Evolutionary conservation across 257 asterid genomes (phyloP).

Genomic region (Solanum virginianum): DNA sequence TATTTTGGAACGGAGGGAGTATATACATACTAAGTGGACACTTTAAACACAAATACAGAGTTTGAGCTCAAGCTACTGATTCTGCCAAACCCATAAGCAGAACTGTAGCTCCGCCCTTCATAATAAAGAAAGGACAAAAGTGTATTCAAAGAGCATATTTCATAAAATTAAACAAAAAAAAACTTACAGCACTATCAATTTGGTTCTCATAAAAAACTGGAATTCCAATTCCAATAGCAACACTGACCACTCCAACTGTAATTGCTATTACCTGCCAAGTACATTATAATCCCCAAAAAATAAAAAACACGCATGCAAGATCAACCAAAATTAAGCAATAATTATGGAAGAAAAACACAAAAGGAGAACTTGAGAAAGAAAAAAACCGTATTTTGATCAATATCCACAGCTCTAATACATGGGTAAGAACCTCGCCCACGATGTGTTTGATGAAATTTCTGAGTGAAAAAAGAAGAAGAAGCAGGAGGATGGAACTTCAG

Average conservation of each 20-base stretch:
- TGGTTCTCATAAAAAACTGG: conserved; percentile 86
- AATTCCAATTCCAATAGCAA: conserved; percentile 87
- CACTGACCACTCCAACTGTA: conserved; percentile 67
- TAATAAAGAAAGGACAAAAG: neutral
- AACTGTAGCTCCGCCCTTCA: neutral
- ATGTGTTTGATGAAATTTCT: conserved; percentile 21
- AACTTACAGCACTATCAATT: conserved; percentile 73
- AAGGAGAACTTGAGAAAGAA: neutral
- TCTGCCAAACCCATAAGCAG: neutral
- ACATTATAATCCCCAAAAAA: neutral
- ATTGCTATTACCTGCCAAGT: conserved; percentile 60
- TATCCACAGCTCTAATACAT: conserved; percentile 65
- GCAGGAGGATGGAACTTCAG: conserved; percentile 19
- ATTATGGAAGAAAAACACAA: neutral
- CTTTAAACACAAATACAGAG: neutral
- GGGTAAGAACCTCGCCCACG: conserved; percentile 47
- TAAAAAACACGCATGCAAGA: neutral
- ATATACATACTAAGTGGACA: neutral
- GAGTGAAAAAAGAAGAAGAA: conserved; percentile 24
- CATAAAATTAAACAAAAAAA: neutral
- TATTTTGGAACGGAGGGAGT: too few species aligned
- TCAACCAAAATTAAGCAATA: neutral
- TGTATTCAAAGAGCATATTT: neutral
- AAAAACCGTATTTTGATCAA: conserved; percentile 77
- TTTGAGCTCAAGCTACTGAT: neutral